Evolutionary conservation across 306 rosid genomes (phyloP), one percentile per base, ranked within the genome.

Genomic region (Vicia sativa): DNA sequence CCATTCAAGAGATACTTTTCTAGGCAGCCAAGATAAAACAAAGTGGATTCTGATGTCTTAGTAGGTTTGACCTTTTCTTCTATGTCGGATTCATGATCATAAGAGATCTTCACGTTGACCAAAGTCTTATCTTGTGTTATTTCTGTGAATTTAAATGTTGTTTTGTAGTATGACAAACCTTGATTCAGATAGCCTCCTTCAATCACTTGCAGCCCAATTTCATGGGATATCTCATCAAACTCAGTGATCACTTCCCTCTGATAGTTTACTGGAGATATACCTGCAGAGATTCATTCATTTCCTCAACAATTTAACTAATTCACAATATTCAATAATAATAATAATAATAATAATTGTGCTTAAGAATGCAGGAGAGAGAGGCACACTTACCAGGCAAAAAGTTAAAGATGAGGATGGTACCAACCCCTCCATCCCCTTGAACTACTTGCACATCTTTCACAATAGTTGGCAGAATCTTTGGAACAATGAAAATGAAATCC

Each of bases 391-490:
- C 80, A 0, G 82, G 11, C 14, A 49, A 25, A 56, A 90, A 81
- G 21, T 65, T 77, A 75, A 90, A 87, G 74, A 83, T 72, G 50
- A 87, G 74, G 63, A 78, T 69, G 11, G 93, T 81, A 44, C 79
- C 89, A 53, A 74, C 25, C 43, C 91, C 84, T 62, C 93, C 93
- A 77, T 83, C 84, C 7, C 96, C 96, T 76, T 89, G 85, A n/a
- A 80, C 50, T 11, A 90, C 3, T 61, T 85, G 80, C 75, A 76
- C 86, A 10, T 76, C 74, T 44, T 83, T 77, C 13, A 87, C 89
- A 55, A 74, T 12, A 66, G 70, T 31, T 10, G 91, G 96, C 9
- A 83, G 61, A 13, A 71, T 71, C 44, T 81, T 85, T 37, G 91
- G 87, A 38, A 41, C 81, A 54, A 76, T 14, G 56, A 7, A 38